A percentile compares a stretch with the other conserved stretches of the same genome.
These are phyloP conservation scores for Xeromyces bisporus DNA, from an alignment of 495 filamentous ascomycete species.

Conservation along the genomic window DNA sequence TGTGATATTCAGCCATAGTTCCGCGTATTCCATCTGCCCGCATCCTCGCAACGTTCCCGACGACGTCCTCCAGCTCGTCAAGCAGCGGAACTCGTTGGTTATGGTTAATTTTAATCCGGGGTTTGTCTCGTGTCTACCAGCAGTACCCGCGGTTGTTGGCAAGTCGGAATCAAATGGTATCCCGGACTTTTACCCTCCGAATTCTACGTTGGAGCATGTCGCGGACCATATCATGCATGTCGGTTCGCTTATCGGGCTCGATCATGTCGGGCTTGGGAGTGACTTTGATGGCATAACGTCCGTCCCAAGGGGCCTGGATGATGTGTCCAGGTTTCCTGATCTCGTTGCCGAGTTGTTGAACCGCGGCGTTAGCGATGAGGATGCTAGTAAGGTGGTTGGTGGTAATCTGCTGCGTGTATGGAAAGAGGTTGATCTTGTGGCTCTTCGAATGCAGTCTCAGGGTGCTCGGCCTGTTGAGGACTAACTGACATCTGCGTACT, in stretches of 20 bases:
- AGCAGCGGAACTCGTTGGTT: slow-evolving; percentile 35
- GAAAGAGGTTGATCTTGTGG: slow-evolving; percentile 51
- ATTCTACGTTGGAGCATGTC: slow-evolving; percentile 65
- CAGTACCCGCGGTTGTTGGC: slow-evolving; percentile 25
- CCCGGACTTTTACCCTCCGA: slow-evolving; percentile 33
- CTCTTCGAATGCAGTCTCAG: slow-evolving; percentile 39
- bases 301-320: slow-evolving; percentile 38
- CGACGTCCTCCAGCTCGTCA: slow-evolving; percentile 37
- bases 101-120: slow-evolving; percentile 53
- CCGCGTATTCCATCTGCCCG: slow-evolving; percentile 33
- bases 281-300: slow-evolving; percentile 45
- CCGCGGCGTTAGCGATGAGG: slow-evolving; percentile 47
- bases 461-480: slow-evolving; percentile 51
- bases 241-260: slow-evolving; percentile 36
- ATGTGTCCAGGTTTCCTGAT: slow-evolving; percentile 72
- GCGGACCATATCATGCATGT: slow-evolving; percentile 47
- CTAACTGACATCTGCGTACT: slow-evolving; percentile 6
- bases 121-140: slow-evolving; percentile 45
- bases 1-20: slow-evolving; percentile 42
- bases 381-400: slow-evolving; percentile 51
- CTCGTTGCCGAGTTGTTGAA: slow-evolving; percentile 56
- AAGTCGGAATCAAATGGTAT: too few relatives aligned
- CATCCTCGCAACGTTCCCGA: slow-evolving; percentile 45
- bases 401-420: slow-evolving; percentile 64
- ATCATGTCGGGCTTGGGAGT: slow-evolving; percentile 44